Evolutionary conservation across 108 stramenopile species (phyloP), one percentile per base, ranked within the genome.

Genomic region (Cyclostephanos invisitatus): DNA sequence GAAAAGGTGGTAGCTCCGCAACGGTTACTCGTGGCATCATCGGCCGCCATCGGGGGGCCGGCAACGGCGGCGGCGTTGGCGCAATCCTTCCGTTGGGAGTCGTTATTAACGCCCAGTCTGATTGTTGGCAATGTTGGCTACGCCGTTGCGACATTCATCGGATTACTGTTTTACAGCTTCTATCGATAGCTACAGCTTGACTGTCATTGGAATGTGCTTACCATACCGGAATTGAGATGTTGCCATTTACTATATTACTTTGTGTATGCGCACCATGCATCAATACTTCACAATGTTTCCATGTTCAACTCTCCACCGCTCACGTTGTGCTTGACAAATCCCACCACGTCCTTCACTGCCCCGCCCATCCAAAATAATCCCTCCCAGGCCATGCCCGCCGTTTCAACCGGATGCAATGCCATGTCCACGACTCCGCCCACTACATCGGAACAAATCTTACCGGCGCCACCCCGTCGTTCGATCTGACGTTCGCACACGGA

Each of bases 11-110:
- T 76, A 83, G 51, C 65, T 65, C 83, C 88, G 17, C 92, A 91
- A 68, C 79, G 90, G 29, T 64, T 93, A 17, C 60, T 93, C 44
- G 80, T 85, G 36, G 90, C 90, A 25, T 91, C 90, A 1, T 86
- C 85, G 17, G 90, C 89, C 21, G 92, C 92, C 15, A 93, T 93
- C 63, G 92, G 92, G 11, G 92, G 92, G 3, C 92, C 92, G 3
- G 88, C 92, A 7, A 93, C 92, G 32, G 80, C 87, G 2, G 92
- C 88, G 17, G 92, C 92, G 12, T 72, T 93, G 78, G 92, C 90
- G 3, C 64, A 89, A 60, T 87, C 90, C 2, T 54, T 73, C 46
- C 40, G 68, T 36, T 93, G 92, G 92, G 50, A 81, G 7, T 85
- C 87, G 28, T 65, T 93, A 9, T 42, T 84, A 7, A 83, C 87